A percentile compares a stretch with the other conserved stretches of the same genome.
phyloP scores from a whole-genome alignment of 2,329 filamentous ascomycete genomes.

The Hypoxylon sp. region DNA sequence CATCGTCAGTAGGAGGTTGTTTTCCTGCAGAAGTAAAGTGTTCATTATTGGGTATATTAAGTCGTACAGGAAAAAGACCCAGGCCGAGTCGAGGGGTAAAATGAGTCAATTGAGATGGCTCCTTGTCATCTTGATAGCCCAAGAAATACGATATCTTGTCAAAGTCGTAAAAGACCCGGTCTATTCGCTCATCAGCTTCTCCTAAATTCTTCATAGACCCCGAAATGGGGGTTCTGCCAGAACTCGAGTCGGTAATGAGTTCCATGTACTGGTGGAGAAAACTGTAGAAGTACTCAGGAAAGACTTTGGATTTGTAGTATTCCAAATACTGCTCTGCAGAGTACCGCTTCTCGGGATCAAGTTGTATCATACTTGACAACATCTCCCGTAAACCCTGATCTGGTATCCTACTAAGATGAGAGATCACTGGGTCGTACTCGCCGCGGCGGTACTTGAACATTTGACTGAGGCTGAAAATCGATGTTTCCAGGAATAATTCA shows the following conservation, averaged over 20 bases:
- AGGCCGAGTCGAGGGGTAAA: constrained; percentile 66
- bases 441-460: constrained; percentile 93
- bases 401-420: constrained; percentile 86
- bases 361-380: constrained; percentile 95
- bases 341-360: constrained; percentile 92
- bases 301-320: constrained; percentile 92
- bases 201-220: constrained; percentile 79
- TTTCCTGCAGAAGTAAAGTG: constrained; percentile 74
- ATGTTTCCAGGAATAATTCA: constrained; percentile 93
- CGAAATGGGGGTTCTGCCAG: constrained; percentile 80
- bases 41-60: constrained; percentile 89
- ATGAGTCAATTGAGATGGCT: constrained; percentile 50
- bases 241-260: constrained; percentile 90
- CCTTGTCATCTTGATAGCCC: constrained; percentile 74
- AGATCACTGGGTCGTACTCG: constrained; percentile 89
- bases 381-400: constrained; percentile 89
- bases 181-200: constrained; percentile 93
- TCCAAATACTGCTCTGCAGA: constrained; percentile 94
- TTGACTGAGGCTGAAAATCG: constrained; percentile 97
- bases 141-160: constrained; percentile 98
- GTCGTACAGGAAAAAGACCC: constrained; percentile 81
- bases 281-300: constrained; percentile 96
- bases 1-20: constrained; percentile 81
- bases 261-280: constrained; percentile 99
- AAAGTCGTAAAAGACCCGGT: constrained; percentile 93